These are phyloP conservation scores for Ganoderma lucidum DNA, from an alignment of 1,284 basidiomycete genomes.

Conservation along the genomic window DNA sequence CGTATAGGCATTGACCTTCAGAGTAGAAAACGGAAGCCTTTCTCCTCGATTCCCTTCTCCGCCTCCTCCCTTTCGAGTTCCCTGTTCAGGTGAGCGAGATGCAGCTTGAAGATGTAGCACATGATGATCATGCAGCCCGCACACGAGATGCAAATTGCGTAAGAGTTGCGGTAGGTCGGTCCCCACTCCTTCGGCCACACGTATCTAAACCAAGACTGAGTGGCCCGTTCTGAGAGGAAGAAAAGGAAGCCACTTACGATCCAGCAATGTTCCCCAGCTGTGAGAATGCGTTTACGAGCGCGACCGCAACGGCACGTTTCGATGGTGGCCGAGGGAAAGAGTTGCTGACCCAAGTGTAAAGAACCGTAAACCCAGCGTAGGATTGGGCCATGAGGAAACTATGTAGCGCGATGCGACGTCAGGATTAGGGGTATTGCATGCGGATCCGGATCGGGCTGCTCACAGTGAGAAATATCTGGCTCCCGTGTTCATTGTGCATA, in stretches of 20 bases:
- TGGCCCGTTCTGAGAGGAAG: background rate
- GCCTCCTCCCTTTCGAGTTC: conserved; percentile 42
- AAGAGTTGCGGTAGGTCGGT: conserved; percentile 52
- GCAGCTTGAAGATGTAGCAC: conserved; percentile 55
- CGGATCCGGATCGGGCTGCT: conserved; percentile 31
- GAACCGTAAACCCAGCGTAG: conserved; percentile 73
- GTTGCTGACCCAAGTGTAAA: conserved; percentile 78
- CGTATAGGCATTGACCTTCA: conserved; percentile 13
- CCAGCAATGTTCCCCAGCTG: conserved; percentile 79
- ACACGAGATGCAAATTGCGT: conserved; percentile 58
- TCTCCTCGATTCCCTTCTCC: conserved; percentile 38
- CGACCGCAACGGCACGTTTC: conserved; percentile 80
- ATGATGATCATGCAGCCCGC: conserved; percentile 52
- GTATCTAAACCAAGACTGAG: conserved; percentile 35
- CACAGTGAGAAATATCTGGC: conserved; percentile 79
- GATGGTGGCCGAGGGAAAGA: conserved; percentile 72
- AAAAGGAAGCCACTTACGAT: conserved; percentile 48
- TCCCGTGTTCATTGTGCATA: conserved; percentile 71
- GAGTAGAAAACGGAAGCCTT: conserved; percentile 37
- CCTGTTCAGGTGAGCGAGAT: conserved; percentile 48
- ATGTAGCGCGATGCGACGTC: background rate
- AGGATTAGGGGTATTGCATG: conserved; percentile 9
- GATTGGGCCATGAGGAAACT: conserved; percentile 83
- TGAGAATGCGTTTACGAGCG: conserved; percentile 75
- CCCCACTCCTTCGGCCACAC: conserved; percentile 53